phyloP scores from a whole-genome alignment of 1,284 basidiomycete genomes.

The Heliocybe sulcata region DNA sequence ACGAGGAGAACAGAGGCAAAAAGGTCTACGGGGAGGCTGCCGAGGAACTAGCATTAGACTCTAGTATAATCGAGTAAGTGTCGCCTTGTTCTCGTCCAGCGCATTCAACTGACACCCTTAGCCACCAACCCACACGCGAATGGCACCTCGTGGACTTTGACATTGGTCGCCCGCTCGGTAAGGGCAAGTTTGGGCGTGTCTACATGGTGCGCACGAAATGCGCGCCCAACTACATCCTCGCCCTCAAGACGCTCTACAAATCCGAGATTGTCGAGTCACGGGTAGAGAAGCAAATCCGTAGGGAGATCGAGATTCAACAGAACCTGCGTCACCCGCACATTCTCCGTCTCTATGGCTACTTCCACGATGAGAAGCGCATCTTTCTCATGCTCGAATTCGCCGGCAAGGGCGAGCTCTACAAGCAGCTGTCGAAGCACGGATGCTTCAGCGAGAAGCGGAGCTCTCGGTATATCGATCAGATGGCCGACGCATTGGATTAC shows the following conservation, averaged over 20 bases:
- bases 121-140: slow-evolving; percentile 65
- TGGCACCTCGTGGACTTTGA: slow-evolving; percentile 88
- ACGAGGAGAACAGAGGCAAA: slow-evolving; percentile 61
- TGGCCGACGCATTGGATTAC: slow-evolving; percentile 94
- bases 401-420: slow-evolving; percentile 94
- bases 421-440: slow-evolving; percentile 82
- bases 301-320: slow-evolving; percentile 99
- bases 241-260: slow-evolving; percentile 97
- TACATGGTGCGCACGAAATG: slow-evolving; percentile 95
- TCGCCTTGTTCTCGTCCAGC: neutral
- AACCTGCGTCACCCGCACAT: slow-evolving; percentile 96
- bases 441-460: slow-evolving; percentile 85
- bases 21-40: slow-evolving; percentile 67
- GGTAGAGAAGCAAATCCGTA: slow-evolving; percentile 90
- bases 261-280: slow-evolving; percentile 85
- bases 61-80: slow-evolving; percentile 55
- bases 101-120: slow-evolving; percentile 17
- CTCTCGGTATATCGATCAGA: slow-evolving; percentile 91
- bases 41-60: slow-evolving; percentile 71
- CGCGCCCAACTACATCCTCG: slow-evolving; percentile 86
- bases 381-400: slow-evolving; percentile 98
- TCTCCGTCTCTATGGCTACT: slow-evolving; percentile 91
- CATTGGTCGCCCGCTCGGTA: slow-evolving; percentile 93
- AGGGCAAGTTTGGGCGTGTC: slow-evolving; percentile 98
- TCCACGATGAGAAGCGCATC: slow-evolving; percentile 97